phyloP scores from a whole-genome alignment of 805 yeast genomes.

The Lipomyces chichibuensis region DNA sequence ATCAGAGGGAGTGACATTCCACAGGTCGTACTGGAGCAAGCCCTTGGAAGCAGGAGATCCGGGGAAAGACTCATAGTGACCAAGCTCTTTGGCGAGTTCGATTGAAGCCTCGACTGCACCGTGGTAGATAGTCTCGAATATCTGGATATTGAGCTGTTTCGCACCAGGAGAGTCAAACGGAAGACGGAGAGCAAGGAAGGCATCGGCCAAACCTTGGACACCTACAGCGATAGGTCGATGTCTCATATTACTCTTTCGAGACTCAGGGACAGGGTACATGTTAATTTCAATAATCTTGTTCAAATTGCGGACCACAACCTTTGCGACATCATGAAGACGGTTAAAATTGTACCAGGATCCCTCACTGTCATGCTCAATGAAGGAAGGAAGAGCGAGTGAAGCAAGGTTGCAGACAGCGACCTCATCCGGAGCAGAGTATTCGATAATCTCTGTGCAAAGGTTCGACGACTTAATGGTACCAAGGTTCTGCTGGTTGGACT shows the following conservation, averaged over 20 bases:
- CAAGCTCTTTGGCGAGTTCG: slow-evolving; percentile 72
- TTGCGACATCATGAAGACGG: slow-evolving; percentile 72
- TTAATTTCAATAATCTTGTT: slow-evolving; percentile 84
- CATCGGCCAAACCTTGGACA: slow-evolving; percentile 96
- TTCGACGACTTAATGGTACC: slow-evolving; percentile 93
- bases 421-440: slow-evolving; percentile 88
- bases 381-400: slow-evolving; percentile 85
- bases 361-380: slow-evolving; percentile 55
- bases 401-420: slow-evolving; percentile 95
- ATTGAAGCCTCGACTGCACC: slow-evolving; percentile 86
- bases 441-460: slow-evolving; percentile 91
- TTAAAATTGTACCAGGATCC: slow-evolving; percentile 67
- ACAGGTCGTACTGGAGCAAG: slow-evolving; percentile 78
- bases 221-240: slow-evolving; percentile 96
- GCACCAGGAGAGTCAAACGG: slow-evolving; percentile 89
- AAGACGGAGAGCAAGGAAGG: slow-evolving; percentile 73
- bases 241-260: slow-evolving; percentile 72
- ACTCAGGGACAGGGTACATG: slow-evolving; percentile 78
- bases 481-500: slow-evolving; percentile 87
- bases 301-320: slow-evolving; percentile 76
- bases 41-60: slow-evolving; percentile 95
- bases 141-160: slow-evolving; percentile 71
- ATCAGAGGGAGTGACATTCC: slow-evolving; percentile 78
- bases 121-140: slow-evolving; percentile 94
- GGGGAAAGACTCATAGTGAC: slow-evolving; percentile 69